A percentile compares a stretch with the other conserved stretches of the same genome.
Evolutionary conservation across 805 yeast genomes (phyloP).

Genomic region (Candida adriatica): DNA sequence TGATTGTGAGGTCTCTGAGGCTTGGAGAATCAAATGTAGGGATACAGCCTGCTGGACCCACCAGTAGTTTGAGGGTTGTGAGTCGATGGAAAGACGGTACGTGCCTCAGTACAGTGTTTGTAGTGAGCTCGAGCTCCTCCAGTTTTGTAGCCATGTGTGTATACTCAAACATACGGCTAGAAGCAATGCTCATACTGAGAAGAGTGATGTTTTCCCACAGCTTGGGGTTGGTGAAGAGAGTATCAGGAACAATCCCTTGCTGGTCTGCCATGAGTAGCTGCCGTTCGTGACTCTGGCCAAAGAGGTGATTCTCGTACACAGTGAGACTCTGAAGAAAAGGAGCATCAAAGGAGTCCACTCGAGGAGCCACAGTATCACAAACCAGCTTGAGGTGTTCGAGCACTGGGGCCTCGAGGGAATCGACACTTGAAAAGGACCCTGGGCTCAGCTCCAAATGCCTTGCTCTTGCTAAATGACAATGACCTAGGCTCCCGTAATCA

Average conservation of each 20-base stretch:
- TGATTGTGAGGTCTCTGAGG: constrained; percentile 2
- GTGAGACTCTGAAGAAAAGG: constrained; percentile 2
- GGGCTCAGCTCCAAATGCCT: constrained; percentile 1
- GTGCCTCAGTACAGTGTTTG: background rate
- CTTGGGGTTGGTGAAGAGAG: constrained; percentile 1
- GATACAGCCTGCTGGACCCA: constrained; percentile 3
- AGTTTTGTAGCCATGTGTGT: constrained; percentile 1
- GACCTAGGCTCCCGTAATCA: constrained; percentile 1
- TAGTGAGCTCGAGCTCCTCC: constrained; percentile 1
- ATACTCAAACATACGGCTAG: constrained; percentile 1
- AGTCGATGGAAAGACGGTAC: constrained; percentile 3
- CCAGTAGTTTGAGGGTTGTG: constrained; percentile 1
- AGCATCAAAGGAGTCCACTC: constrained; percentile 1
- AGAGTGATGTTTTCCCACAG: constrained; percentile 3
- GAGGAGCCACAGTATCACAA: constrained; percentile 4
- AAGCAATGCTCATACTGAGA: background rate
- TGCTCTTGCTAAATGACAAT: constrained; percentile 1
- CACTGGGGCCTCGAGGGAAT: constrained; percentile 3
- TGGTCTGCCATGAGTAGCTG: constrained; percentile 3
- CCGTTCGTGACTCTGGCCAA: constrained; percentile 3
- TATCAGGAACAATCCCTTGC: constrained; percentile 1
- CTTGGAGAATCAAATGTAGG: constrained; percentile 6
- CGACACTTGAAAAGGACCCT: background rate
- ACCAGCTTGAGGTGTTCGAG: constrained; percentile 1
- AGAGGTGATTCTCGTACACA: constrained; percentile 1